Evolutionary conservation across 2,329 filamentous ascomycete genomes (phyloP), one percentile per base, ranked within the genome.

Genomic region (Nemania sp.): DNA sequence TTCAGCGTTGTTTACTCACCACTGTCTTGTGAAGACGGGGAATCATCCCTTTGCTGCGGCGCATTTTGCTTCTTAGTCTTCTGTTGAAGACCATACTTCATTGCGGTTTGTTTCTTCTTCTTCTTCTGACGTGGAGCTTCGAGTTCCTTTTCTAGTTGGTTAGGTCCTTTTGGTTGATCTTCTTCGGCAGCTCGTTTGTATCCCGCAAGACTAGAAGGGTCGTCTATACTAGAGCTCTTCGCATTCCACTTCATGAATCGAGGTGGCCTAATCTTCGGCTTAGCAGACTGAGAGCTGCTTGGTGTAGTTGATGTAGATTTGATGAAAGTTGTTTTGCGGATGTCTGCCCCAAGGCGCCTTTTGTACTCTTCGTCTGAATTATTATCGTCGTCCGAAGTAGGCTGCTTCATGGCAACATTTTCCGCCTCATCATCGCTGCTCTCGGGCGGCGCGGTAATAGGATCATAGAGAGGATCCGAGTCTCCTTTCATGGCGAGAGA

Each of bases 241-340:
- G 43, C 20, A 11, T 29, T 27, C 5, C n/a, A 55, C 26, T 35
- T 65, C 13, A 32, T 22, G 57, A 22, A 56, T 56, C 1, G 38
- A 6, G 41, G 35, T 27, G 41, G 11, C 26, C 60, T 56, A 5
- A 27, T 55, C 20, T 55, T 47, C 13, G 51, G 35, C 41, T 20
- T 51, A 15, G 18, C 27, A 51, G 24, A 13, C 24, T 24, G 51
- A 24, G 53, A 18, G 20, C 32, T 54, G 32, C 15, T 29, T 38
- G 60, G 7, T 22, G 56, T 64, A 11, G 59, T 47, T 35, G 32
- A 66, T 2, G 53, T 59, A 27, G 62, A 43, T 6, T 51, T 51
- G 29, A 26, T 61, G 58, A 83, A 84, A 13, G 35, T 65, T n/a
- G 79, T 81, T 8, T 69, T 70, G 43, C 70, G 75, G 27, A 84